Base-by-base conservation (phyloP, 2,329 filamentous ascomycete genomes). In the Didymella pinodella region DNA sequence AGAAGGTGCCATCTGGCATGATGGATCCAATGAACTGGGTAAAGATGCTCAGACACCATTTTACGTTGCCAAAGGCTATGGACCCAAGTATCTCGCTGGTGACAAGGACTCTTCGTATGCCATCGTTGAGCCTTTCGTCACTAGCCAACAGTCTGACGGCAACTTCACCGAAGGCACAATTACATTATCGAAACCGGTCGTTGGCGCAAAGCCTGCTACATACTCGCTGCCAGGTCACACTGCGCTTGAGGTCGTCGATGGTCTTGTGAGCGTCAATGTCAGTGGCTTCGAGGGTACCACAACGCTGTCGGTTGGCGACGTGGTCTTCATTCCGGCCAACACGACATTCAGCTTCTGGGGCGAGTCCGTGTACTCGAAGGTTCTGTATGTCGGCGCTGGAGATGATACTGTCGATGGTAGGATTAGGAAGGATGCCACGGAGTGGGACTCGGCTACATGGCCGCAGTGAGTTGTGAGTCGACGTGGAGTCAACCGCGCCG, bases 111-210 rank as follows among this genome's bases (percentile, higher is more conserved):
- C 54, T 7, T 43, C 49, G 2, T 82, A 82, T 66, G 76, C 80
- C 64, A 73, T 83, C 54, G 67, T 83, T 2, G 75, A 79, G 60
- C 80, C 81, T 2, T 76, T 83, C 32, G 75, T 81, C 16, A 80
- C 79, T 2, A 66, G 71, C 5, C 60, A 66, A 16, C 77, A 81
- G 65, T 77, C 78, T 3, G 76, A 74, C 4, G 71, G 66, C 3
- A 79, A 78, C 60, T 82, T 81, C 65, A 80, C 80, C 14, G 64
- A 81, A 20, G 78, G 79, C 0, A 81, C 79, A 0, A 78, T 83
- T 43, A 78, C 76, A 7, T 59, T 83, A 32, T 76, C 71, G 12
- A 69, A 65, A 0, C 68, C 66, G 4, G 65, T 65, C 1, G 50
- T 49, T n/a, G 66, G 66, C 18, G 48, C 38, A 4, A 65, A 65